Evolutionary conservation across 768 basidiomycete species (phyloP).

Genomic region (Serendipita indica): DNA sequence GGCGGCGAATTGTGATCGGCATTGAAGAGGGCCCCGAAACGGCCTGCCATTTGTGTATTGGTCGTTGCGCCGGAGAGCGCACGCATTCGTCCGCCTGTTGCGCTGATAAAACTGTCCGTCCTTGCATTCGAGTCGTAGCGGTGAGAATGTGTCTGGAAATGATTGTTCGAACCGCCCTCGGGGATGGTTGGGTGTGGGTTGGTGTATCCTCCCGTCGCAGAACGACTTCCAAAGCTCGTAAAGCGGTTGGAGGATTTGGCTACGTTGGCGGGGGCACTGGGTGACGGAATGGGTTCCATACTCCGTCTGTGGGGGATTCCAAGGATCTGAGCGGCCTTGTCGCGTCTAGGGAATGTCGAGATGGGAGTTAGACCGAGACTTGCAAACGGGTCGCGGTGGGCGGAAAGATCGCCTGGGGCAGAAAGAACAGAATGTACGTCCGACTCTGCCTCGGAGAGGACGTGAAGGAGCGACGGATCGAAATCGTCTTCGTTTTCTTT

Average conservation of each 20-base stretch:
- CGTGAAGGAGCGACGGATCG: background rate
- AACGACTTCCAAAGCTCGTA: background rate
- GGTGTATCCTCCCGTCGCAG: background rate
- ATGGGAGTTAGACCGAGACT: background rate
- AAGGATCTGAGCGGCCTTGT: constrained; percentile 66
- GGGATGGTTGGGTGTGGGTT: background rate
- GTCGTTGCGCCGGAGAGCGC: background rate
- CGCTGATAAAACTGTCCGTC: background rate
- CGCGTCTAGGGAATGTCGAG: constrained; percentile 33
- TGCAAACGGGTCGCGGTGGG: background rate
- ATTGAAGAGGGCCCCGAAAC: background rate
- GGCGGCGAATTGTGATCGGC: background rate
- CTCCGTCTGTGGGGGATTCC: constrained; percentile 47
- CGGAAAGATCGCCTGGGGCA: background rate
- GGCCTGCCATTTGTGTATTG: background rate
- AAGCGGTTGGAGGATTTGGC: background rate
- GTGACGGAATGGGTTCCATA: constrained; percentile 68
- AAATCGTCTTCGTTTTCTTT: background rate
- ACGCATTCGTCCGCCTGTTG: background rate
- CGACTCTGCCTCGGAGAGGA: background rate
- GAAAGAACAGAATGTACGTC: constrained; percentile 1
- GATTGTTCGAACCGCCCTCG: background rate
- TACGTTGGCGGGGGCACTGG: background rate
- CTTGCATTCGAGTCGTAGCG: constrained; percentile 3
- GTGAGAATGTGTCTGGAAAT: too few species aligned